Conservation (phyloP, 2,329 filamentous ascomycete species). For the Cercospora sojina region DNA sequence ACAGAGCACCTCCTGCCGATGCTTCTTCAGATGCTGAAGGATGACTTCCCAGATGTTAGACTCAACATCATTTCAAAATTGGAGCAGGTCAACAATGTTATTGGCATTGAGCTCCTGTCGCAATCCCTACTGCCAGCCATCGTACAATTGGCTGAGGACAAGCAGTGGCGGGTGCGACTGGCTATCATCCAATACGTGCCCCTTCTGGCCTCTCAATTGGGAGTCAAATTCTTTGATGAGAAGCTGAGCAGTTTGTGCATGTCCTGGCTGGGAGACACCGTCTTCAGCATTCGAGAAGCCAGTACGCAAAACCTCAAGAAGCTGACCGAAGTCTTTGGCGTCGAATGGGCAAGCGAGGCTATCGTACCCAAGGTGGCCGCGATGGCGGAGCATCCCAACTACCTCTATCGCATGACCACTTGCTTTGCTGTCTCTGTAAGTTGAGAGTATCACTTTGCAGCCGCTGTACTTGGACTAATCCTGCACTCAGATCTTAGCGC, state of each 20-base stretch:
- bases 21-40: slow-evolving; percentile 99
- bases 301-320: slow-evolving; percentile 98
- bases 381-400: slow-evolving; percentile 98
- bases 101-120: slow-evolving; percentile 94
- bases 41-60: slow-evolving; percentile 96
- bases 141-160: slow-evolving; percentile 95
- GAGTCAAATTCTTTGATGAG: slow-evolving; percentile 97
- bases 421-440: slow-evolving; percentile 97
- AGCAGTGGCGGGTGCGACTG: slow-evolving; percentile 96
- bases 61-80: slow-evolving; percentile 99
- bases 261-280: slow-evolving; percentile 97
- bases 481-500: slow-evolving; percentile 73
- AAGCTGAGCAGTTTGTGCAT: slow-evolving; percentile 94
- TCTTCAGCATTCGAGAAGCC: slow-evolving; percentile 97
- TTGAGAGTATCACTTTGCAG: slow-evolving; percentile 27
- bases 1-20: slow-evolving; percentile 96
- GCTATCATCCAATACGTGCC: slow-evolving; percentile 99
- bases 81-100: slow-evolving; percentile 97
- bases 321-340: slow-evolving; percentile 96
- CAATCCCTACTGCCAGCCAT: slow-evolving; percentile 96
- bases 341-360: slow-evolving; percentile 93
- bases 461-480: slow-evolving; percentile 15
- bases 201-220: slow-evolving; percentile 88
- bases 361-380: slow-evolving; percentile 99
- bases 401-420: slow-evolving; percentile 99